These are phyloP conservation scores for Strobilomyces confusus DNA, from an alignment of 768 basidiomycete species.

Conservation along the genomic window DNA sequence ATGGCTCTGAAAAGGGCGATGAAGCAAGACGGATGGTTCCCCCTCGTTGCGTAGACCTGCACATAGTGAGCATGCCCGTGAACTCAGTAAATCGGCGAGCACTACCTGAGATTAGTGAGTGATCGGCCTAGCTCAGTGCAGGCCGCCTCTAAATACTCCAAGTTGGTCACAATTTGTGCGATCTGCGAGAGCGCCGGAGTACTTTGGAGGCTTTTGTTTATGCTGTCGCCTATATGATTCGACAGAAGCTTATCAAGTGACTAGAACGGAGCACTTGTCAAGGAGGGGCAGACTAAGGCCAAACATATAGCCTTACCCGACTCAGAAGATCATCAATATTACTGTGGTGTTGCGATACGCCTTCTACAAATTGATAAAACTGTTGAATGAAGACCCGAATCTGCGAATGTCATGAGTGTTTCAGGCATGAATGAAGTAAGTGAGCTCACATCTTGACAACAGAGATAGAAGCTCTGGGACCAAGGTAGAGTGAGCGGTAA, in stretches of 20 bases:
- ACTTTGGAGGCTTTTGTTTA: constrained; percentile 66
- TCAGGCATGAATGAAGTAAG: background rate
- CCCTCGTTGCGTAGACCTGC: constrained; percentile 80
- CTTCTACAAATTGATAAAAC: constrained; percentile 96
- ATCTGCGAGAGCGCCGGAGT: constrained; percentile 86
- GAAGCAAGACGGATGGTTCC: constrained; percentile 72
- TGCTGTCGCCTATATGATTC: constrained; percentile 69
- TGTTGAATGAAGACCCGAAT: constrained; percentile 88
- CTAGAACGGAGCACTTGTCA: constrained; percentile 36
- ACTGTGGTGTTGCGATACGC: constrained; percentile 85
- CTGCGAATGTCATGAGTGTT: constrained; percentile 34
- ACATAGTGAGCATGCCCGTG: constrained; percentile 3
- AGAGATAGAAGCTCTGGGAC: constrained; percentile 94
- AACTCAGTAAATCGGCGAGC: background rate
- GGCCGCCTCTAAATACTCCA: constrained; percentile 87
- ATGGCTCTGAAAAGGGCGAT: constrained; percentile 63
- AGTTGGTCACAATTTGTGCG: constrained; percentile 87
- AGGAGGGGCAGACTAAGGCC: background rate
- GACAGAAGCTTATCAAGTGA: constrained; percentile 83
- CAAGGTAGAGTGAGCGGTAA: constrained; percentile 81
- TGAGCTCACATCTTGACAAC: constrained; percentile 75
- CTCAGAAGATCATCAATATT: constrained; percentile 89
- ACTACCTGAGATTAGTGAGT: constrained; percentile 76
- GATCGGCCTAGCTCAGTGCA: constrained; percentile 83
- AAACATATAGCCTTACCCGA: constrained; percentile 51